These are phyloP conservation scores for Phytophthora melonis DNA, from an alignment of 352 stramenopile species.

Conservation along the genomic window DNA sequence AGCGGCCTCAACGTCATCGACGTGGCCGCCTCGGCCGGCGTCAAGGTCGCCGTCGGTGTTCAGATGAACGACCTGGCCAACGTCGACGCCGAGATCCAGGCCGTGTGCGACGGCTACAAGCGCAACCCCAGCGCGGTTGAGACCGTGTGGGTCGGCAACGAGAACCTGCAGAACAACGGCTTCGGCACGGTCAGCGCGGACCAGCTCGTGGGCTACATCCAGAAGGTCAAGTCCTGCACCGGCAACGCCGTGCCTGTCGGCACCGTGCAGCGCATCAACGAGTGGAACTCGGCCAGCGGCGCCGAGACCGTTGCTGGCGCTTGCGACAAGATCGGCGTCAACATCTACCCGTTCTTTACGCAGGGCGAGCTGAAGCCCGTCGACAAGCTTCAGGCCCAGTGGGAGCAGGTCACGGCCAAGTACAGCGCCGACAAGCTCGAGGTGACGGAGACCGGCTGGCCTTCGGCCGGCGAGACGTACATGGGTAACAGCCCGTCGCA, in stretches of 20 bases:
- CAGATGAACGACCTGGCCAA: conserved; percentile 56
- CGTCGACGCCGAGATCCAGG: conserved; percentile 66
- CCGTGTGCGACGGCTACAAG: conserved; percentile 60
- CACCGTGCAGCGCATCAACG: conserved; percentile 77
- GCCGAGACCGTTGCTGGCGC: conserved; percentile 33
- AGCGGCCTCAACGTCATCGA: conserved; percentile 60
- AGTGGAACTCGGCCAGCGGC: conserved; percentile 51
- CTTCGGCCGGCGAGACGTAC: conserved; percentile 36
- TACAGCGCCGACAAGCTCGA: conserved; percentile 46
- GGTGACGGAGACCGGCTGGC: conserved; percentile 73
- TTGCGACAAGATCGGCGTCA: conserved; percentile 32
- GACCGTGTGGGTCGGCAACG: conserved; percentile 79
- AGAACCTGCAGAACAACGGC: conserved; percentile 66
- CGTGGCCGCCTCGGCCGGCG: conserved; percentile 40
- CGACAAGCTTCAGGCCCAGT: conserved; percentile 66
- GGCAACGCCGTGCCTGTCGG: conserved; percentile 53
- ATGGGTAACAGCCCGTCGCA: conserved; percentile 52
- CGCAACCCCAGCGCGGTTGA: conserved; percentile 49
- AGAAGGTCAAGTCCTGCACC: conserved; percentile 66
- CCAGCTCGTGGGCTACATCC: conserved; percentile 60
- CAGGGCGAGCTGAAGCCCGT: conserved; percentile 33
- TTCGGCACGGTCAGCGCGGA: conserved; percentile 51
- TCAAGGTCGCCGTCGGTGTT: conserved; percentile 73
- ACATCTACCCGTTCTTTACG: conserved; percentile 67
- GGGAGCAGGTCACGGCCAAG: conserved; percentile 47